A percentile compares a stretch with the other conserved stretches of the same genome.
Evolutionary conservation across 108 stramenopile genomes (phyloP).

Genomic region (Pseudonitzschia delicatissima): DNA sequence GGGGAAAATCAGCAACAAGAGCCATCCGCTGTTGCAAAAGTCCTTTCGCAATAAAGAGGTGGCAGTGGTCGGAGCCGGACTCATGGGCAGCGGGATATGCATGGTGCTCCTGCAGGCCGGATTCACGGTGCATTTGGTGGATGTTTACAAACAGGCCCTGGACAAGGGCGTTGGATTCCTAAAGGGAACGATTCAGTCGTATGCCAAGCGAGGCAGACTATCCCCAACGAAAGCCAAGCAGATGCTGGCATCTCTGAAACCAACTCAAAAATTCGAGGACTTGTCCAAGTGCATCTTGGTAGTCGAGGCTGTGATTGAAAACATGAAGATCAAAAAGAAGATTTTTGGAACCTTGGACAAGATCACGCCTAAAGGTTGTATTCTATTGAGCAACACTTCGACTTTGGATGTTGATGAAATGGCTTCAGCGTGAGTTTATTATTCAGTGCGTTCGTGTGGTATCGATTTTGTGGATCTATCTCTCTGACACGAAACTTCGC

Average conservation of each 20-base stretch:
- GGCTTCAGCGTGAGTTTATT: conserved; percentile 50
- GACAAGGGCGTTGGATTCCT: conserved; percentile 63
- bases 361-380: conserved; percentile 47
- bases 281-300: conserved; percentile 66
- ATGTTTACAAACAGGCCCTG: conserved; percentile 70
- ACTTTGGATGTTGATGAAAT: conserved; percentile 94
- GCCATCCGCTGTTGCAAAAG: conserved; percentile 26
- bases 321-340: conserved; percentile 86
- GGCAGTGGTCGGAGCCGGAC: conserved; percentile 93
- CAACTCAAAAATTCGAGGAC: conserved; percentile 41
- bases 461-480: too few relatives aligned
- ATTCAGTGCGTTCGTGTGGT: too few relatives aligned
- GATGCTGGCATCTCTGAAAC: conserved; percentile 26
- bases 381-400: conserved; percentile 77
- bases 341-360: conserved; percentile 86
- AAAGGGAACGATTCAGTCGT: conserved; percentile 45
- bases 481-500: too few relatives aligned
- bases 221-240: conserved; percentile 32
- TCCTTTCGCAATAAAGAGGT: conserved; percentile 18
- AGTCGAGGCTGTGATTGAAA: conserved; percentile 97
- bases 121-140: conserved; percentile 82
- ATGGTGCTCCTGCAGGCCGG: conserved; percentile 89
- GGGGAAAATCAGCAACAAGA: conserved; percentile 15
- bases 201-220: conserved; percentile 53
- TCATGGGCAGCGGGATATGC: conserved; percentile 97